Conservation (phyloP, 345 rosid species). For the Hibiscus mutabilis region DNA sequence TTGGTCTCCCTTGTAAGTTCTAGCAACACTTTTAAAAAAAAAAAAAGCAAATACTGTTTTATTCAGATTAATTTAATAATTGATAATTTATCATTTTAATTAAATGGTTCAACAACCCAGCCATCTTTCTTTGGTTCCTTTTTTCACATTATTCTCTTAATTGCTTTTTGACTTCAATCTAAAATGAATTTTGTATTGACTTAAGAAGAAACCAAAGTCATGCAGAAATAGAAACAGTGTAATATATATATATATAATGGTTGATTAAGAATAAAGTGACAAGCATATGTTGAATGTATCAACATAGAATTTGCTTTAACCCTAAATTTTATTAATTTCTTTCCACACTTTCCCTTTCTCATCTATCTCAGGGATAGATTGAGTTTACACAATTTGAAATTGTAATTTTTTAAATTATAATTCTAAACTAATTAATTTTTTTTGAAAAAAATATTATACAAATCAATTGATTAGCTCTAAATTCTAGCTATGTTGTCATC, state of each 20-base stretch:
- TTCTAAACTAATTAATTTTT: no score
- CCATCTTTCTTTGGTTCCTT: not conserved
- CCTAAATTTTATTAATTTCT: not conserved
- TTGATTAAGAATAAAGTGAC: not conserved
- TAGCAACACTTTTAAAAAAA: not conserved
- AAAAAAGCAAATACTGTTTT: not conserved
- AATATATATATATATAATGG: not conserved
- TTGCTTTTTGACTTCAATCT: not conserved
- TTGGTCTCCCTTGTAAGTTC: not conserved
- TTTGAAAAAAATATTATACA: no score
- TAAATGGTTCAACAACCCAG: not conserved
- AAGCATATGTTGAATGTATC: not conserved
- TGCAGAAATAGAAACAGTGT: not conserved
- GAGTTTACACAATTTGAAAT: not conserved
- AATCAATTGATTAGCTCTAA: no score
- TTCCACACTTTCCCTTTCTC: conserved; percentile 3
- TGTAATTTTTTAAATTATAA: no score
- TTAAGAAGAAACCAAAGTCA: conserved; percentile 1
- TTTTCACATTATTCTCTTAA: not conserved
- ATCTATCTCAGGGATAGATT: not conserved
- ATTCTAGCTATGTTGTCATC: no score
- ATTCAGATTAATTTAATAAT: not conserved
- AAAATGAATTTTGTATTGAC: not conserved
- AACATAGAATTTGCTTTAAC: not conserved
- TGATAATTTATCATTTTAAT: not conserved